Evolutionary conservation across 2,329 filamentous ascomycete species (phyloP).

Genomic region (Ceratocystis lukuohia): DNA sequence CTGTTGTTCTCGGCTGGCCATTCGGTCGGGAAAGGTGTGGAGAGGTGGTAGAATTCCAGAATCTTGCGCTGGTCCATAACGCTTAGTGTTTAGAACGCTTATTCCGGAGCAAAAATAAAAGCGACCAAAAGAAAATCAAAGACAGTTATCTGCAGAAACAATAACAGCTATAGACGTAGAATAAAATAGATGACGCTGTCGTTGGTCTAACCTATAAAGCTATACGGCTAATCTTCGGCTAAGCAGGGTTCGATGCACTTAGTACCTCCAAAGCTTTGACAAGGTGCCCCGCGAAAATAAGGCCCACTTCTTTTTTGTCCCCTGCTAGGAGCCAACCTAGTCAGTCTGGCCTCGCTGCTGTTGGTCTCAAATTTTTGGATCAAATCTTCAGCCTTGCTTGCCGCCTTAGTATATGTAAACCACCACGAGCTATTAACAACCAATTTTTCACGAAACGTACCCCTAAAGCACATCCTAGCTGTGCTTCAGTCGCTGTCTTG

Average conservation of each 20-base stretch:
- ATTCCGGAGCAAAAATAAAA: not conserved
- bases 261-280: not conserved
- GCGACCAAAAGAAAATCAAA: not conserved
- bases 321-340: not conserved
- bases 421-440: not conserved
- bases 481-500: not conserved
- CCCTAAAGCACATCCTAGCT: not conserved
- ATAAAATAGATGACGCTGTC: slow-evolving; percentile 8
- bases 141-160: not conserved
- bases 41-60: slow-evolving; percentile 79
- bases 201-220: not conserved
- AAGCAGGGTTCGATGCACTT: not conserved
- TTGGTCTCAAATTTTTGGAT: slow-evolving; percentile 7
- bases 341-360: slow-evolving; percentile 4
- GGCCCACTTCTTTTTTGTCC: not conserved
- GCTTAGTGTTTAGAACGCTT: slow-evolving; percentile 10
- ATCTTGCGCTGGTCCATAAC: slow-evolving; percentile 58
- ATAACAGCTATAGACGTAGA: not conserved
- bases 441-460: not conserved
- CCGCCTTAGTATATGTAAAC: no score
- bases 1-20: slow-evolving; percentile 75
- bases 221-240: slow-evolving; percentile 11
- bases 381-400: slow-evolving; percentile 17
- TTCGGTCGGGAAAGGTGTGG: slow-evolving; percentile 61
- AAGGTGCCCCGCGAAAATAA: slow-evolving; percentile 7